Conservation (phyloP, 805 yeast genomes). For the Cyberlindnera lachancei region DNA sequence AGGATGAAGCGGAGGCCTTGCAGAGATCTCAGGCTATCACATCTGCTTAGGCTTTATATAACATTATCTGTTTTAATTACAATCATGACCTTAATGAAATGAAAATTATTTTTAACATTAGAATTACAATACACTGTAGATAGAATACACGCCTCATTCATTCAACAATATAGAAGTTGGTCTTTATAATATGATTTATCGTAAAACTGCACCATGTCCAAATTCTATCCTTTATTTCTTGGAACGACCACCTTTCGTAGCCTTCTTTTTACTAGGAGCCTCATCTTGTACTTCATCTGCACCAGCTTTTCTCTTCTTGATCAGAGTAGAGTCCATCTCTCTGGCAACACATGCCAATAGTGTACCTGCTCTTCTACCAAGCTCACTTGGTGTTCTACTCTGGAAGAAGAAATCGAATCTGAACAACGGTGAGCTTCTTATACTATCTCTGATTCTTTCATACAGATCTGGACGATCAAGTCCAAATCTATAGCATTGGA, state of each 20-base stretch:
- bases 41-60: not conserved
- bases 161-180: no score
- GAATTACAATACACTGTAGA: no score
- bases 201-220: no score
- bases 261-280: slow-evolving; percentile 11
- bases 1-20: slow-evolving; percentile 11
- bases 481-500: slow-evolving; percentile 75
- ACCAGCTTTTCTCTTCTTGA: slow-evolving; percentile 6
- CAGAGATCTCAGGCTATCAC: no score
- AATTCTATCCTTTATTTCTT: no score
- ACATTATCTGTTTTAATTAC: no score
- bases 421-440: slow-evolving; percentile 68
- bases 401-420: slow-evolving; percentile 84
- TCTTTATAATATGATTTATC: no score
- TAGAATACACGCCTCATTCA: no score
- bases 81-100: no score
- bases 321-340: slow-evolving; percentile 33
- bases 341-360: slow-evolving; percentile 66
- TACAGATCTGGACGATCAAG: slow-evolving; percentile 71
- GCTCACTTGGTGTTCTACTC: slow-evolving; percentile 68
- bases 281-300: slow-evolving; percentile 10
- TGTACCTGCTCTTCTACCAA: slow-evolving; percentile 76
- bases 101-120: no score
- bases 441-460: slow-evolving; percentile 69
- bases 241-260: slow-evolving; percentile 15